phyloP scores from a whole-genome alignment of 1,284 basidiomycete species.

The Sanghuangporus sanghuang region DNA sequence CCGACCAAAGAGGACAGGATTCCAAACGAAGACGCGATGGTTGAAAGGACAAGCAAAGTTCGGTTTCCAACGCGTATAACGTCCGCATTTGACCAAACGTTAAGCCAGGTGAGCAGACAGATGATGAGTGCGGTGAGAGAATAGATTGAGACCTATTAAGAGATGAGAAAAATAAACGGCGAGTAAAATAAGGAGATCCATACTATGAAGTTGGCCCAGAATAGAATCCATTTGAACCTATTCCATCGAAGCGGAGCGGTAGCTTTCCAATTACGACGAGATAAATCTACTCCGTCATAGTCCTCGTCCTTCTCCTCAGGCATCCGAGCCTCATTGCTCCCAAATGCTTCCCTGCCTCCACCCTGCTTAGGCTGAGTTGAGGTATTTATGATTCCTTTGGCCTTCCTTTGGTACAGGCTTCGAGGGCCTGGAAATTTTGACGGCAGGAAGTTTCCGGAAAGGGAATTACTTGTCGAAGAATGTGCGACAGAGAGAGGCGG shows the following conservation, averaged over 20 bases:
- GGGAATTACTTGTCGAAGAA: slow-evolving; percentile 13
- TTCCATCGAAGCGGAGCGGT: slow-evolving; percentile 38
- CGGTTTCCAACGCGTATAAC: slow-evolving; percentile 39
- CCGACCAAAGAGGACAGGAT: slow-evolving; percentile 40
- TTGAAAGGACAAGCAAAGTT: slow-evolving; percentile 40
- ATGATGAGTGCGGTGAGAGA: slow-evolving; percentile 36
- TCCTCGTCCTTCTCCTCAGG: slow-evolving; percentile 39
- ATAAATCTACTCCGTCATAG: slow-evolving; percentile 23
- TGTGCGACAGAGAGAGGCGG: neutral
- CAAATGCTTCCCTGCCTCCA: slow-evolving; percentile 38
- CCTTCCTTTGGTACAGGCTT: slow-evolving; percentile 27
- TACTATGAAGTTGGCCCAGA: slow-evolving; percentile 36
- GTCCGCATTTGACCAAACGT: slow-evolving; percentile 40
- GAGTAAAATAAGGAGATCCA: slow-evolving; percentile 21
- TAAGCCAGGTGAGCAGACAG: slow-evolving; percentile 43
- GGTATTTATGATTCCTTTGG: slow-evolving; percentile 16
- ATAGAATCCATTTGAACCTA: slow-evolving; percentile 42
- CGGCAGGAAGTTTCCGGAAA: slow-evolving; percentile 41
- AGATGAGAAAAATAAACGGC: neutral
- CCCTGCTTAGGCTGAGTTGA: slow-evolving; percentile 26
- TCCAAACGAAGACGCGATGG: slow-evolving; percentile 33
- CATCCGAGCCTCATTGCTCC: slow-evolving; percentile 27
- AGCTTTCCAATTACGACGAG: slow-evolving; percentile 18
- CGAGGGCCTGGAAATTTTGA: slow-evolving; percentile 36
- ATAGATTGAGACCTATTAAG: slow-evolving; percentile 33